phyloP scores from a whole-genome alignment of 805 yeast species.

The Candida pseudoglaebosa region DNA sequence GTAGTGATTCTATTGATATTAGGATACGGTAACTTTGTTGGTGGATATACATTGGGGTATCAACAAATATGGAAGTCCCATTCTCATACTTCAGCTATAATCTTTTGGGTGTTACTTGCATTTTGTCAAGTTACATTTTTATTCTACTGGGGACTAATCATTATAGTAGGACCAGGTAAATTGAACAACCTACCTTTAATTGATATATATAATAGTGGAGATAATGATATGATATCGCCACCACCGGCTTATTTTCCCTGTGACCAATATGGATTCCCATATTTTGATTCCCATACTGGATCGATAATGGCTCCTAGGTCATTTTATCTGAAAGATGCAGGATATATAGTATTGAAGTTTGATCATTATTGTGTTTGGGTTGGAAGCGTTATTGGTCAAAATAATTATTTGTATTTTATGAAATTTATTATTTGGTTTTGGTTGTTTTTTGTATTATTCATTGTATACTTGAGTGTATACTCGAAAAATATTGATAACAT shows the following conservation, averaged over 20 bases:
- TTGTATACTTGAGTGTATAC: constrained; percentile 22
- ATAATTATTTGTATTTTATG: constrained; percentile 58
- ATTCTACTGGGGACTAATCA: constrained; percentile 43
- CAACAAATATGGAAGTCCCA: constrained; percentile 27
- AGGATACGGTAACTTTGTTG: constrained; percentile 43
- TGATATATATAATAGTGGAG: constrained; percentile 19
- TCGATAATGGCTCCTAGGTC: constrained; percentile 63
- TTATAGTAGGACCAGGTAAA: constrained; percentile 57
- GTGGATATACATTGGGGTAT: constrained; percentile 44
- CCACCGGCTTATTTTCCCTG: constrained; percentile 65
- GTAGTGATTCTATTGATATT: constrained; percentile 20
- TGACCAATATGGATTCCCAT: constrained; percentile 69
- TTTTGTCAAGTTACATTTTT: constrained; percentile 17
- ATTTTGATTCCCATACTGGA: constrained; percentile 68
- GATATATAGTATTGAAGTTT: constrained; percentile 63
- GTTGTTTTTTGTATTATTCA: constrained; percentile 26
- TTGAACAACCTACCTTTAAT: constrained; percentile 34
- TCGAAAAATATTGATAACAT: constrained; percentile 17
- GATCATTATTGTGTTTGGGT: constrained; percentile 86
- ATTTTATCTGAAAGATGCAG: constrained; percentile 60
- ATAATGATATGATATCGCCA: constrained; percentile 16
- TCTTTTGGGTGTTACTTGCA: constrained; percentile 30
- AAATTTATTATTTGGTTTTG: constrained; percentile 43
- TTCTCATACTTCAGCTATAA: constrained; percentile 30
- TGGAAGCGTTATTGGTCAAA: constrained; percentile 66